A percentile compares a stretch with the other conserved stretches of the same genome.
Evolutionary conservation across 768 basidiomycete species (phyloP).

Genomic region (Rickenella mellea): DNA sequence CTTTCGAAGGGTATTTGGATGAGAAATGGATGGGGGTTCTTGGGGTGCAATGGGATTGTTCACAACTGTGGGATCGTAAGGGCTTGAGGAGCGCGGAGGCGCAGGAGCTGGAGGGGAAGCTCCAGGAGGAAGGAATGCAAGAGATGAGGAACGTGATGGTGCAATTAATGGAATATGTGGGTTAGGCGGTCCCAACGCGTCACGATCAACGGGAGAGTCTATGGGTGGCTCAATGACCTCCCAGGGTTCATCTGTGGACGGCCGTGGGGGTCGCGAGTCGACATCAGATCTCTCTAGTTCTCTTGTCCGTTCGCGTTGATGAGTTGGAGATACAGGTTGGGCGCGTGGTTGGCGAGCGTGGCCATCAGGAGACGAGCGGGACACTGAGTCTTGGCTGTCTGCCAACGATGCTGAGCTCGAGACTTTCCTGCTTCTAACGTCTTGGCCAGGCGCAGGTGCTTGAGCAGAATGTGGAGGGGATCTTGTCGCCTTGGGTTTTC

Average conservation of each 20-base stretch:
- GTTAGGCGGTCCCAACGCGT: conserved; percentile 11
- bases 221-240: conserved; percentile 28
- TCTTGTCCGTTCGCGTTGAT: too few species aligned
- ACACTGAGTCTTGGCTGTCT: too few species aligned
- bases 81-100: conserved; percentile 9
- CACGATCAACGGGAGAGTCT: conserved; percentile 13
- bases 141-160: conserved; percentile 43
- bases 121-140: conserved; percentile 36
- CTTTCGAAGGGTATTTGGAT: conserved; percentile 8
- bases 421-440: too few species aligned
- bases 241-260: conserved; percentile 43
- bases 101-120: conserved; percentile 28
- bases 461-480: too few species aligned
- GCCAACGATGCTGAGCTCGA: too few species aligned
- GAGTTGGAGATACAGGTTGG: too few species aligned
- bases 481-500: too few species aligned
- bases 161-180: conserved; percentile 17
- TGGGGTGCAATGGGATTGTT: conserved; percentile 7
- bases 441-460: too few species aligned
- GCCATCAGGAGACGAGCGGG: too few species aligned
- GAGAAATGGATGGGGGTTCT: conserved; percentile 14
- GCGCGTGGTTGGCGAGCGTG: too few species aligned
- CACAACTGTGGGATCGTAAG: conserved; percentile 4
- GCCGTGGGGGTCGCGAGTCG: neutral
- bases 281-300: neutral